Conservation (phyloP, 2,329 filamentous ascomycete species). For the Acrocalymma vagum region DNA sequence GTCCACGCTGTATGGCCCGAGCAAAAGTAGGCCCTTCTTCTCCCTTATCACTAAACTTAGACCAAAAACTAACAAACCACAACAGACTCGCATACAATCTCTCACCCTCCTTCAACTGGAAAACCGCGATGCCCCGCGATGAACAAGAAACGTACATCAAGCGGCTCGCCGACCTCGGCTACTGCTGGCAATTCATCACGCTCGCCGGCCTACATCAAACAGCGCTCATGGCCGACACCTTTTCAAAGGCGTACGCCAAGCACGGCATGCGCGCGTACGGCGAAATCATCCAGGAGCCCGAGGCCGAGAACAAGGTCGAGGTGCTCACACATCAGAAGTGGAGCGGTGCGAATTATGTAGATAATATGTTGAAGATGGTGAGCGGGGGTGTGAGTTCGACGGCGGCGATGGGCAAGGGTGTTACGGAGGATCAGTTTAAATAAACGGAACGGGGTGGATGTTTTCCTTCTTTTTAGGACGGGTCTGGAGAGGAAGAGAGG, state of each 20-base stretch:
- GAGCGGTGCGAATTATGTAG: conserved; percentile 93
- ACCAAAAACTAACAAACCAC: conserved; percentile 12
- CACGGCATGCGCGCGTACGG: conserved; percentile 96
- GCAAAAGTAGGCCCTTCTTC: conserved; percentile 76
- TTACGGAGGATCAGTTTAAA: conserved; percentile 97
- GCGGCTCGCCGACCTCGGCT: conserved; percentile 84
- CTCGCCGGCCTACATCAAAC: conserved; percentile 95
- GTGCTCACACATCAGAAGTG: conserved; percentile 99
- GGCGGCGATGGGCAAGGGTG: conserved; percentile 95
- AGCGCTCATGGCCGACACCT: conserved; percentile 88
- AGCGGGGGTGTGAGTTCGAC: conserved; percentile 91
- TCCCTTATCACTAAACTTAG: conserved; percentile 1
- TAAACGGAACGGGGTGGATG: no score
- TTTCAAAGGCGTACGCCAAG: conserved; percentile 81
- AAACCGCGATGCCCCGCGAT: conserved; percentile 87
- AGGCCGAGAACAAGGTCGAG: conserved; percentile 89
- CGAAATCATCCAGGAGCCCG: conserved; percentile 96
- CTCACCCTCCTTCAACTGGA: conserved; percentile 99
- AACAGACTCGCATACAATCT: conserved; percentile 93
- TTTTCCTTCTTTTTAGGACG: no score
- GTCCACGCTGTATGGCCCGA: conserved; percentile 96
- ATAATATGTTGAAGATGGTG: conserved; percentile 97
- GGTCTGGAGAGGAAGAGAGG: no score
- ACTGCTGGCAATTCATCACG: conserved; percentile 99
- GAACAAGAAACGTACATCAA: conserved; percentile 98